These are phyloP conservation scores for Penicillium samsonianum DNA, from an alignment of 495 filamentous ascomycete species.

Conservation along the genomic window DNA sequence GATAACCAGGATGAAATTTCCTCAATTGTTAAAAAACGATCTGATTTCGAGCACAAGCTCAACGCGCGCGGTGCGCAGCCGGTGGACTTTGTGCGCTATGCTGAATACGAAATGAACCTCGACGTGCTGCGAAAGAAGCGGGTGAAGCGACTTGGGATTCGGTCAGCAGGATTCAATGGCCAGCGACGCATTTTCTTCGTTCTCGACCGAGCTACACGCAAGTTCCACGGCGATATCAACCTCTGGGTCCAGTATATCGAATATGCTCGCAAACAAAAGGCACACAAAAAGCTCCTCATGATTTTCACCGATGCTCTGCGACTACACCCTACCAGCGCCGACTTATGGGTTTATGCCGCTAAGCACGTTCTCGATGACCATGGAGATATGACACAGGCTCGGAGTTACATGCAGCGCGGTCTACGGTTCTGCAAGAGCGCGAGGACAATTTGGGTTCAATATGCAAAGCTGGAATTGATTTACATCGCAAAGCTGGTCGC, in stretches of 20 bases:
- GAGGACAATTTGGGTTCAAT: constrained; percentile 78
- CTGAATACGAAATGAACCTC: constrained; percentile 87
- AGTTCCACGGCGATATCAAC: constrained; percentile 76
- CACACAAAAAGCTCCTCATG: constrained; percentile 75
- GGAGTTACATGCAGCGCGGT: constrained; percentile 87
- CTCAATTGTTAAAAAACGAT: constrained; percentile 82
- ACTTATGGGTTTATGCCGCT: constrained; percentile 87
- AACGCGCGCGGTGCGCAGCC: constrained; percentile 75
- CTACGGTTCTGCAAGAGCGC: constrained; percentile 80
- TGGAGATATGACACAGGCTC: constrained; percentile 80
- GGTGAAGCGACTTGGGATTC: constrained; percentile 75
- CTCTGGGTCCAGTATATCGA: constrained; percentile 94
- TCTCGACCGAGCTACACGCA: constrained; percentile 81
- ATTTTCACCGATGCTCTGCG: constrained; percentile 77
- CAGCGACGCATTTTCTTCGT: constrained; percentile 84
- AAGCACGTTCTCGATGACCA: constrained; percentile 70
- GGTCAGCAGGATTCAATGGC: constrained; percentile 60
- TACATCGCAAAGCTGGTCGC: constrained; percentile 79
- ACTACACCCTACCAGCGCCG: constrained; percentile 79
- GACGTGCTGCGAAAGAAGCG: constrained; percentile 80
- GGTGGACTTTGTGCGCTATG: constrained; percentile 81
- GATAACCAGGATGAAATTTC: constrained; percentile 74
- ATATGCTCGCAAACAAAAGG: constrained; percentile 73
- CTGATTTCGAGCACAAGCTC: constrained; percentile 89
- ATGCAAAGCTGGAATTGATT: constrained; percentile 87